A percentile compares a stretch with the other conserved stretches of the same genome.
These are phyloP conservation scores for Straminergon stramineum DNA, from an alignment of 225 moss, liverwort and hornwort species.

Conservation along the genomic window DNA sequence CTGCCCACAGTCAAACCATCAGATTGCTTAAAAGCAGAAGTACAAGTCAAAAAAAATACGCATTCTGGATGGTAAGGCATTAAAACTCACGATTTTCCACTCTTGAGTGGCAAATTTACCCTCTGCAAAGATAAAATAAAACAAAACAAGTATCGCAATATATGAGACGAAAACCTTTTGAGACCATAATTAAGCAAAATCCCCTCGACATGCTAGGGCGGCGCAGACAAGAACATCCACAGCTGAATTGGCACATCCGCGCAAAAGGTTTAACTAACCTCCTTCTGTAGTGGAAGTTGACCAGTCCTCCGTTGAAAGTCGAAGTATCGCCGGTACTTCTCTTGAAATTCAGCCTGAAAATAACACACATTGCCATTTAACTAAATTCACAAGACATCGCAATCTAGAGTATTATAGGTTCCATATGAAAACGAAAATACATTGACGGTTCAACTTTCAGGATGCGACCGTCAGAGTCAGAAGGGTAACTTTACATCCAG, in stretches of 20 bases:
- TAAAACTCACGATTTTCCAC: neutral
- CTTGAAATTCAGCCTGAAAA: constrained; percentile 56
- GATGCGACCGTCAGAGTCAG: neutral
- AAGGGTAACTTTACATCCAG: neutral
- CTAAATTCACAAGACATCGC: neutral
- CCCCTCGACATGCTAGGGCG: neutral
- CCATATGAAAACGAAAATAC: neutral
- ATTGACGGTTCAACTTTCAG: neutral
- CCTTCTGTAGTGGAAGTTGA: constrained; percentile 77
- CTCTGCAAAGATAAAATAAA: neutral
- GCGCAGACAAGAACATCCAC: neutral
- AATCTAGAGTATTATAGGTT: neutral
- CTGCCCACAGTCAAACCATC: constrained; percentile 9
- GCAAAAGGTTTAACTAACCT: constrained; percentile 31
- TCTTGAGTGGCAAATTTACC: neutral
- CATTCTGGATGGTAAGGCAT: neutral
- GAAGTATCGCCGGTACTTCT: constrained; percentile 87
- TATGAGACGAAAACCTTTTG: neutral
- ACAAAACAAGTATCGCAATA: neutral
- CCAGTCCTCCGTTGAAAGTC: constrained; percentile 90
- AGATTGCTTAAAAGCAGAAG: neutral
- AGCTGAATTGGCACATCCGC: neutral
- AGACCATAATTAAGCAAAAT: neutral
- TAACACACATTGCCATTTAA: neutral
- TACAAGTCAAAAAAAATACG: neutral